These are phyloP conservation scores for Dendrobium huoshanense DNA, from an alignment of 106 monocot genomes.

Conservation along the genomic window DNA sequence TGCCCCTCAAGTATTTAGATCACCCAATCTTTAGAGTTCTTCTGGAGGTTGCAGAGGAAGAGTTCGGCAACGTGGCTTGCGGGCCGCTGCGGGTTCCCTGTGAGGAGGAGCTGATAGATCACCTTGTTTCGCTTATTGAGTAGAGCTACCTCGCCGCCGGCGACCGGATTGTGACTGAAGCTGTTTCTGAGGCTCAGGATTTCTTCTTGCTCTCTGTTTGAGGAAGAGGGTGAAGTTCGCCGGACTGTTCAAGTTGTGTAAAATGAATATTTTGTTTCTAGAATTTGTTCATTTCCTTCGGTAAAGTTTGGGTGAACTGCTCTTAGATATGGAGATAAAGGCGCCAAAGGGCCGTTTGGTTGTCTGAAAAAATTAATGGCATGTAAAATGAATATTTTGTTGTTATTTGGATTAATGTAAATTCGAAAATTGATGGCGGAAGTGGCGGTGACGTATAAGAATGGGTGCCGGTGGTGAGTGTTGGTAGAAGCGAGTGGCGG, in stretches of 20 bases:
- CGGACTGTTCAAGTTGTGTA: not conserved
- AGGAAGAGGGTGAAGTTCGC: not conserved
- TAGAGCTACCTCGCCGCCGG: not conserved
- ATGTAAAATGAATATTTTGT: no score
- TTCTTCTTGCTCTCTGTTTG: not conserved
- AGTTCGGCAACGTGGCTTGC: conserved; percentile 19
- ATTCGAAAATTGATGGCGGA: no score
- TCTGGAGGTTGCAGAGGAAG: conserved; percentile 31
- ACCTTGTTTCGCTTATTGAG: conserved; percentile 12
- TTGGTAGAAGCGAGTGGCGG: no score
- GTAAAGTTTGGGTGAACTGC: no score
- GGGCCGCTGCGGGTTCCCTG: conserved; percentile 34
- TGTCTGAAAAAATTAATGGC: no score
- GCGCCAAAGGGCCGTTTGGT: no score
- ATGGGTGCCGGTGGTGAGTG: no score
- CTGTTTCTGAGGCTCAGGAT: not conserved
- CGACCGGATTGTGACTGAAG: not conserved
- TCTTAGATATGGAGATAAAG: no score
- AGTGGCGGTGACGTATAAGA: no score
- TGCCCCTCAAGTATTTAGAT: conserved; percentile 25
- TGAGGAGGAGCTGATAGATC: conserved; percentile 27
- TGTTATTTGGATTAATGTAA: no score
- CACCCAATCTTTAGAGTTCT: conserved; percentile 22
- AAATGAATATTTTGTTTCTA: not conserved
- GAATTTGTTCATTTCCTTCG: no score